Percentiles rank a stretch among this genome's conserved stretches.
phyloP scores from a whole-genome alignment of 2,329 filamentous ascomycete species.

The Penicillium paneum region DNA sequence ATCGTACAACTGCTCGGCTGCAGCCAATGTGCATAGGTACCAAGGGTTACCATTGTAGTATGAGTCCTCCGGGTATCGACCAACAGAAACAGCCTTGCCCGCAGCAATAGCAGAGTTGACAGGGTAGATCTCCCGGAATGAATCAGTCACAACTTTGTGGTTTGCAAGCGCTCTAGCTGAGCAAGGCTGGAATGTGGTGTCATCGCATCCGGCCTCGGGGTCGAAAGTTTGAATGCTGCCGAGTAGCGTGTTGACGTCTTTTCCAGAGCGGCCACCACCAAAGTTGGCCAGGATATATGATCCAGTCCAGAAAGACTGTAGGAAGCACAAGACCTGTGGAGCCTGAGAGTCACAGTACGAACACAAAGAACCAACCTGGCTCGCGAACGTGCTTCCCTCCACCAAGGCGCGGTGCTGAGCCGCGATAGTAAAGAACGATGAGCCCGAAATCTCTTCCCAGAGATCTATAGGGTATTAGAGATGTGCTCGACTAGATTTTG shows the following conservation, averaged over 20 bases:
- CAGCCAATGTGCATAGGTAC: slow-evolving; percentile 71
- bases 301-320: slow-evolving; percentile 70
- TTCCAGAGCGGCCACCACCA: slow-evolving; percentile 62
- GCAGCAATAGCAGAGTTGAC: slow-evolving; percentile 44
- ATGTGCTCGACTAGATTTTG: accelerated
- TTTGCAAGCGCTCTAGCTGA: slow-evolving; percentile 66
- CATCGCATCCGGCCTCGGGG: slow-evolving; percentile 33
- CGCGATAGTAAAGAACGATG: slow-evolving; percentile 74
- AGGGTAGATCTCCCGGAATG: slow-evolving; percentile 67
- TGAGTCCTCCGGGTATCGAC: slow-evolving; percentile 67
- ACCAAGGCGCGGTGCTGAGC: slow-evolving; percentile 63
- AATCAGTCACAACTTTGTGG: slow-evolving; percentile 71
- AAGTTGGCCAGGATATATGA: slow-evolving; percentile 65
- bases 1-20: slow-evolving; percentile 76
- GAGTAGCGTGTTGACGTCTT: slow-evolving; percentile 67
- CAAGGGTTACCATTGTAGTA: slow-evolving; percentile 80
- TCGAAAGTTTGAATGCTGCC: slow-evolving; percentile 46
- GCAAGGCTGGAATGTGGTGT: slow-evolving; percentile 71
- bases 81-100: slow-evolving; percentile 45
- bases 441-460: slow-evolving; percentile 77
- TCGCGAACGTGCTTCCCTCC: slow-evolving; percentile 62
- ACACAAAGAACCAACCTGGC: slow-evolving; percentile 60
- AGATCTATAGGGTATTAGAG: slow-evolving; percentile 49
- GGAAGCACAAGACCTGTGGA: slow-evolving; percentile 68
- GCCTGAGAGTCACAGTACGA: slow-evolving; percentile 61